Base-by-base conservation (phyloP, 768 basidiomycete species). In the Trametes cinnabarina region DNA sequence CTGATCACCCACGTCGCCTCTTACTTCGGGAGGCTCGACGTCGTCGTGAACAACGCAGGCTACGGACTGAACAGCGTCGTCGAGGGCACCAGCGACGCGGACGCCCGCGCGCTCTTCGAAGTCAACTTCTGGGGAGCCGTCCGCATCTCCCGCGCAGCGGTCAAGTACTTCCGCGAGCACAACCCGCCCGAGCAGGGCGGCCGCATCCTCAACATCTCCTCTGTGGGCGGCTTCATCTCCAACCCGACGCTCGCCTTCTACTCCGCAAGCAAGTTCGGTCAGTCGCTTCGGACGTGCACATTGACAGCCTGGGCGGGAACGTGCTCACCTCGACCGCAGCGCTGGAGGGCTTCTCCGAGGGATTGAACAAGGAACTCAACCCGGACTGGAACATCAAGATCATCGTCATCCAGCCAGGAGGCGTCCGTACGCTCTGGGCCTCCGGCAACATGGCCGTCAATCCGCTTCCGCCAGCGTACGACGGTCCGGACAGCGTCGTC, bases 71-170 rank as follows among this genome's bases (percentile, higher is more conserved):
- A 72, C 12, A 70, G 71, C 23, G 78, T 78, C 57, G 66, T 74
- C 14, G 78, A 79, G 59, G 71, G 60, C 7, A 71, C 68, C 0
- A 52, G 70, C 0, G 74, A 75, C 6, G 66, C 68, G 15, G 67
- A 52, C 25, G 77, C 77, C 0, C 69, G 74, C 14, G 39, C 51
- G 7, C 51, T 73, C 17, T 73, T 80, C 35, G 79, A 79, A 51
- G 70, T 74, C 35, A 68, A 74, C 50, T 81, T 79, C 53, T 79
- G 79, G 76, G 79, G 76, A 0, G 73, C 77, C 0, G 77, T 72
- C 4, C 61, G 74, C 49, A 69, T 80, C 44, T 71, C 66, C 32
- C 35, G 32, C 34, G 42, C 55, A 41, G 63, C 65, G 3, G 59
- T 66, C 19, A 26, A 37, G 47, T 58, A 57, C 51, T 53, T 66